Conservation (phyloP, 257 asterid species). For the Lavandula angustifolia region DNA sequence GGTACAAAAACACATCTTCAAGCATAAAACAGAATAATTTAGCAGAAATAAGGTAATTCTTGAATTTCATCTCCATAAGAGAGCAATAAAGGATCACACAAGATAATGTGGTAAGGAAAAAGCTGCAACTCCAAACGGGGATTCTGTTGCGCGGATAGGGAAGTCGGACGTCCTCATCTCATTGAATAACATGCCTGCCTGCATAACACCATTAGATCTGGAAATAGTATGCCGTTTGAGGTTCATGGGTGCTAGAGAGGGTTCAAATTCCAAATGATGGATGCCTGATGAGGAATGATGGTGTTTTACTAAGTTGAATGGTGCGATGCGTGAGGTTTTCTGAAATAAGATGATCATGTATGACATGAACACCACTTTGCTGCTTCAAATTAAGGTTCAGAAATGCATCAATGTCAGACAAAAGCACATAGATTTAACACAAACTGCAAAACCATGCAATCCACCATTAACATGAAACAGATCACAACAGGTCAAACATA, state of each 20-base stretch:
- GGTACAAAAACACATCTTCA: not conserved
- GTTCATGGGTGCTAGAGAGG: constrained; percentile 9
- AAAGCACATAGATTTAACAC: constrained; percentile 26
- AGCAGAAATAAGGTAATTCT: not conserved
- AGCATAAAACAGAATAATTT: not conserved
- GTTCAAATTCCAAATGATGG: constrained; percentile 29
- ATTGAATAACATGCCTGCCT: constrained; percentile 39
- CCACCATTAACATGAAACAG: constrained; percentile 25
- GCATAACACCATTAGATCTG: constrained; percentile 31
- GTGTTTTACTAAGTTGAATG: constrained; percentile 8
- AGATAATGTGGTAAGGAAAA: not conserved
- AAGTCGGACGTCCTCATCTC: constrained; percentile 21
- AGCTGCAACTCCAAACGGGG: not conserved
- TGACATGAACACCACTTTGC: constrained; percentile 18
- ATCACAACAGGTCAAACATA: constrained; percentile 31
- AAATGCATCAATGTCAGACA: constrained; percentile 20
- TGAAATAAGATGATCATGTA: constrained; percentile 35
- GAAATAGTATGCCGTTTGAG: constrained; percentile 17
- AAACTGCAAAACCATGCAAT: constrained; percentile 37
- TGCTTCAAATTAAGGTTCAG: not conserved
- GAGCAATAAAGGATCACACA: not conserved
- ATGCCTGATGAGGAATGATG: constrained; percentile 32
- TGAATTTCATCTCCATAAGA: constrained; percentile 8
- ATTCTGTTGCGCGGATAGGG: constrained; percentile 11
- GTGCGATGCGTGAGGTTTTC: constrained; percentile 1